phyloP scores from a whole-genome alignment of 2,329 filamentous ascomycete species.

The Apiospora aurea region DNA sequence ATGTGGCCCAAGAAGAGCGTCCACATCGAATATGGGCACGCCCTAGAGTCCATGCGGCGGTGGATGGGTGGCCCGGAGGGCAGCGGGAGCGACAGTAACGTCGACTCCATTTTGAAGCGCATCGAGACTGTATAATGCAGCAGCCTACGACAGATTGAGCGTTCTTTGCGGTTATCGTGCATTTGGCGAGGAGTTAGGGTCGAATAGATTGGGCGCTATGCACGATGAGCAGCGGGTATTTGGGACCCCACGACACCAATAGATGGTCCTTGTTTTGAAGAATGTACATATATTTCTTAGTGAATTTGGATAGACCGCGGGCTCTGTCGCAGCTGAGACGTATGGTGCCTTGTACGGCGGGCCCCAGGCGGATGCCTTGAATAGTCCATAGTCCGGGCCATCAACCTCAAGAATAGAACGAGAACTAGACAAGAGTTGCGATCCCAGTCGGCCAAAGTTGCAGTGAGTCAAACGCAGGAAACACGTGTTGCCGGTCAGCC shows the following conservation, averaged over 20 bases:
- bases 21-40: conserved; percentile 53
- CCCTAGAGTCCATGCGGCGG: conserved; percentile 48
- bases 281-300: conserved; percentile 1
- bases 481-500: neutral
- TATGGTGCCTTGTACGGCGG: too few relatives aligned
- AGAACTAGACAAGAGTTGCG: neutral
- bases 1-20: conserved; percentile 53
- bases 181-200: conserved; percentile 18
- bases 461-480: neutral
- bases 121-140: conserved; percentile 19
- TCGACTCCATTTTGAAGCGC: conserved; percentile 1
- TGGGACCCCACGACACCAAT: neutral
- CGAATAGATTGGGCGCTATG: neutral
- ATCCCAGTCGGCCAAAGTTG: neutral
- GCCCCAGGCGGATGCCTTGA: neutral
- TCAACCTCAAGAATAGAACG: neutral
- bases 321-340: neutral
- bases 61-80: conserved; percentile 40
- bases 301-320: neutral
- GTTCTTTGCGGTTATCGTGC: conserved; percentile 6
- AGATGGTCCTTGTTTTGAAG: neutral
- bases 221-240: neutral
- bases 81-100: conserved; percentile 12
- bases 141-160: neutral
- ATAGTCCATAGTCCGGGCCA: neutral